Evolutionary conservation across 2,329 filamentous ascomycete genomes (phyloP).

Genomic region (Ceratocystis albifundus): DNA sequence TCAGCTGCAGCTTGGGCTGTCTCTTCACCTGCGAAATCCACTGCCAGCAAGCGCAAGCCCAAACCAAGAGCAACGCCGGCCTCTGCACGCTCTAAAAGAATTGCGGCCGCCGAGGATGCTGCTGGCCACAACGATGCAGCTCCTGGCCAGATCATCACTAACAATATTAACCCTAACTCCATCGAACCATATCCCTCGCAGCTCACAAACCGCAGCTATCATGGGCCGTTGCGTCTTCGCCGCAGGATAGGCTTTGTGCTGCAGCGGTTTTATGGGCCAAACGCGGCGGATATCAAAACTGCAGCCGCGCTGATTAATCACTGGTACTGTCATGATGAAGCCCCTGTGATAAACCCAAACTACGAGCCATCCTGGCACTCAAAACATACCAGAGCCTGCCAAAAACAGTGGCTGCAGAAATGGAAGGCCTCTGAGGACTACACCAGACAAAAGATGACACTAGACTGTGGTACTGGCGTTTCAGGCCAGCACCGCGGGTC

Average conservation of each 20-base stretch:
- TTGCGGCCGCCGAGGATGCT: slow-evolving; percentile 22
- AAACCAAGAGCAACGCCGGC: slow-evolving; percentile 23
- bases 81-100: slow-evolving; percentile 27
- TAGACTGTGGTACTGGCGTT: slow-evolving; percentile 27
- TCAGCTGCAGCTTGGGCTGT: slow-evolving; percentile 24
- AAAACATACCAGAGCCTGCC: slow-evolving; percentile 21
- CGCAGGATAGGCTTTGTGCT: slow-evolving; percentile 25
- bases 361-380: slow-evolving; percentile 25
- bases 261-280: slow-evolving; percentile 27
- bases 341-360: slow-evolving; percentile 19
- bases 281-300: slow-evolving; percentile 24
- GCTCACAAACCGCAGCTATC: slow-evolving; percentile 28
- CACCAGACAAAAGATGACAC: slow-evolving; percentile 4
- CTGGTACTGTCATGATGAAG: slow-evolving; percentile 30
- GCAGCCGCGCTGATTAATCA: slow-evolving; percentile 26
- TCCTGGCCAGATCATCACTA: slow-evolving; percentile 29
- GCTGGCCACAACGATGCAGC: slow-evolving; percentile 27
- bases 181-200: slow-evolving; percentile 29
- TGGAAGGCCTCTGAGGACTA: slow-evolving; percentile 16
- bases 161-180: slow-evolving; percentile 22
- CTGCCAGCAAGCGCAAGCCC: slow-evolving; percentile 1
- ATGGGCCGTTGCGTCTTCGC: slow-evolving; percentile 30
- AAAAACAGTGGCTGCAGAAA: slow-evolving; percentile 17
- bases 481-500: slow-evolving; percentile 25
- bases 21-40: slow-evolving; percentile 28